Evolutionary conservation across 176 grass and related monocot genomes (phyloP).

Genomic region (Stipa capillata): DNA sequence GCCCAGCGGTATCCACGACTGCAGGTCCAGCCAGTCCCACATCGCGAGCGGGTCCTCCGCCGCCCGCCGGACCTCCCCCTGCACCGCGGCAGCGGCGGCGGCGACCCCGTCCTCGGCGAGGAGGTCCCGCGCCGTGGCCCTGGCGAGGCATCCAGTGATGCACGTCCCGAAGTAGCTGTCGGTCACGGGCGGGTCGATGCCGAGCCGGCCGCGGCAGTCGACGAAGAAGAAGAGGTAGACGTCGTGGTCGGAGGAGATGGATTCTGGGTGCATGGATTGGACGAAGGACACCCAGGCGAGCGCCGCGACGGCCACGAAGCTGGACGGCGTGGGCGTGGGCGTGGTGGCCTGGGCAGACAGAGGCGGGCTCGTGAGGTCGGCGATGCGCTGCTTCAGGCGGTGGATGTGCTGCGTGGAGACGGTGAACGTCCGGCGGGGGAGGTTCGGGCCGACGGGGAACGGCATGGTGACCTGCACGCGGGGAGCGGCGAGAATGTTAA

Average conservation of each 20-base stretch:
- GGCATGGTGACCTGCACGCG: not conserved
- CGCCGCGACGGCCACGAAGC: constrained; percentile 33
- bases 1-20: not conserved
- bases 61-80: not conserved
- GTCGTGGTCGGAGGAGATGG: constrained; percentile 1
- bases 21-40: constrained; percentile 1
- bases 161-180: constrained; percentile 33
- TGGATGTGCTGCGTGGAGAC: not conserved
- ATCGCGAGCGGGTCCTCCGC: constrained; percentile 7
- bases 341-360: not conserved
- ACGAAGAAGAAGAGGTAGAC: constrained; percentile 34
- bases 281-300: constrained; percentile 26
- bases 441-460: not conserved
- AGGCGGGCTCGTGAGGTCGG: not conserved
- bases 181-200: constrained; percentile 13
- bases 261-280: not conserved
- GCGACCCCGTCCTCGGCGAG: not conserved
- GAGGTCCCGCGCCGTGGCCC: not conserved
- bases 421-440: constrained; percentile 17
- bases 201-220: constrained; percentile 17
- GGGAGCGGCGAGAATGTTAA: not conserved
- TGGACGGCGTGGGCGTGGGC: no score
- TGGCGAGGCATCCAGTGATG: constrained; percentile 6
- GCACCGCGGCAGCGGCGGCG: not conserved
- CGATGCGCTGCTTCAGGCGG: constrained; percentile 27